Evolutionary conservation across 2,329 filamentous ascomycete species (phyloP).

Genomic region (Botrytis aclada): DNA sequence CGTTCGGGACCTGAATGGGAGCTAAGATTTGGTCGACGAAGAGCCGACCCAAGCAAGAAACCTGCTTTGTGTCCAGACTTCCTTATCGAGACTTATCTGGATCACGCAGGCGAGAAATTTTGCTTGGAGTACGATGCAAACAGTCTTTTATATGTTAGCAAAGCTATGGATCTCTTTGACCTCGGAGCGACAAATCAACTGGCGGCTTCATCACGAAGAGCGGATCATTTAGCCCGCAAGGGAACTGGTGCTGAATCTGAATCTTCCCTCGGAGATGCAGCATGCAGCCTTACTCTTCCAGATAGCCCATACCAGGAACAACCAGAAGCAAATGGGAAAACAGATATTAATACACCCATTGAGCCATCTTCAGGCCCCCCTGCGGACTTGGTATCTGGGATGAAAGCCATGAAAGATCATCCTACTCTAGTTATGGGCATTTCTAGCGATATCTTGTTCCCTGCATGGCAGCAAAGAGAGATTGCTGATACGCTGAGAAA

Average conservation of each 20-base stretch:
- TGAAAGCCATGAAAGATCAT: constrained; percentile 68
- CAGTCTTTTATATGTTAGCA: constrained; percentile 91
- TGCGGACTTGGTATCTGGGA: constrained; percentile 73
- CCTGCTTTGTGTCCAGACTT: constrained; percentile 97
- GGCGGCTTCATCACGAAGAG: constrained; percentile 59
- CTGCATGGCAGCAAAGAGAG: constrained; percentile 96
- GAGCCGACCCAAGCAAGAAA: constrained; percentile 80
- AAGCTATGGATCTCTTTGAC: constrained; percentile 98
- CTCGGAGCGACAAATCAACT: constrained; percentile 70
- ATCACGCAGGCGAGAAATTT: constrained; percentile 98
- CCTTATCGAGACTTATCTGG: constrained; percentile 94
- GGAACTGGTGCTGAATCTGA: constrained; percentile 40
- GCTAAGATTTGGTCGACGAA: constrained; percentile 80
- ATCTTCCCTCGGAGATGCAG: constrained; percentile 38
- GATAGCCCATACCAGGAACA: constrained; percentile 85
- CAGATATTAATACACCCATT: constrained; percentile 37
- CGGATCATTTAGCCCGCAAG: constrained; percentile 57
- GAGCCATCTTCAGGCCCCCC: constrained; percentile 57
- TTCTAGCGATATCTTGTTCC: constrained; percentile 93
- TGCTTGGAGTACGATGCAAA: constrained; percentile 96
- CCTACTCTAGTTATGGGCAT: constrained; percentile 90
- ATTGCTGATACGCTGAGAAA: constrained; percentile 78
- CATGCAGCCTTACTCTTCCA: constrained; percentile 80
- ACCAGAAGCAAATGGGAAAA: constrained; percentile 46
- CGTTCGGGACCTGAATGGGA: constrained; percentile 97